Base-by-base conservation (phyloP, 2,329 filamentous ascomycete species). In the Clonostachys sp. region DNA sequence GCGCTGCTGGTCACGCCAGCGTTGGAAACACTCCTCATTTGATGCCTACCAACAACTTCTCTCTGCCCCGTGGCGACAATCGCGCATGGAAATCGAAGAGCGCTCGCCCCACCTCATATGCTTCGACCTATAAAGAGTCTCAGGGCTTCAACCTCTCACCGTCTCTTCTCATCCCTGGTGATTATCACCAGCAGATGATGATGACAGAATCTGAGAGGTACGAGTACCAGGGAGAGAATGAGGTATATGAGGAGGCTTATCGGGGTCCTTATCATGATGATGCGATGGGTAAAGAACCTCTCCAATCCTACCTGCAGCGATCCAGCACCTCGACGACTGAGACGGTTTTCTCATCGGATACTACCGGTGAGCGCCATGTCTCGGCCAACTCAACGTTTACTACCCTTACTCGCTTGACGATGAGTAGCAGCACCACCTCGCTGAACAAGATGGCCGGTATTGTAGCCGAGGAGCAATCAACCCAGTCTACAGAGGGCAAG, bases 91-190 rank as follows among this genome's bases (percentile, higher is more conserved):
- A 53, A 30, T 50, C 54, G 52, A 58, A 61, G 50, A 67, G 72
- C 47, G 59, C 61, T 38, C 68, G 70, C 44, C 68, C 62, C 34
- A 62, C 65, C 24, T 80, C 80, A 4, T 68, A 71, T 13, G 69
- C 72, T 1, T 77, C 73, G 3, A 81, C 72, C 57, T 83, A 80
- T 59, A 76, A 75, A 54, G 81, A 84, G 58, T 75, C 74, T 0
- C 76, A 83, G 48, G 78, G 76, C 13, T 83, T 83, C 57, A 73
- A 69, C 40, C 62, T 84, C 34, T 84, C 81, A 8, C 81, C 82
- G 0, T 78, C 78, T 5, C 68, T 85, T n/a, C 68, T 85, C 44
- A 81, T 85, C 46, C 81, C 82, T 12, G 63, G 68, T 42, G 81
- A 86, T 45, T 82, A 76, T 53, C 73, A 78, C 45, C 71, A 76